Base-by-base conservation (phyloP, 2,329 filamentous ascomycete genomes). In the Penicillium vulpinum region DNA sequence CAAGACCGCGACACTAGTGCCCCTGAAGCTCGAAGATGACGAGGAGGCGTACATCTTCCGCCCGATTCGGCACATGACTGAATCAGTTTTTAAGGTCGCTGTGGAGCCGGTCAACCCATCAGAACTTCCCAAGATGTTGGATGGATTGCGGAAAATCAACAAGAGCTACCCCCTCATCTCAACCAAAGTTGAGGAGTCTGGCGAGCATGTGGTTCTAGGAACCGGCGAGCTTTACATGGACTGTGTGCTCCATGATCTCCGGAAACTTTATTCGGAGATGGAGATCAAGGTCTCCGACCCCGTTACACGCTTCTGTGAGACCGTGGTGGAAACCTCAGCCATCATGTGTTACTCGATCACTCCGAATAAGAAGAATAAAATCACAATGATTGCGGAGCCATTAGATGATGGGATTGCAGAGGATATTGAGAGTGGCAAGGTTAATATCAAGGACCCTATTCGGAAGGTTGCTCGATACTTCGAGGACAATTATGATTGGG, bases 161-260 rank as follows among this genome's bases (percentile, higher is more conserved):
- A 99, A 99, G 76, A 96, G 91, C 67, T 99, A 97, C 67, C 94
- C 94, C 29, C 83, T 99, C 26, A 90, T 97, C 66, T 91, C 90
- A 13, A 99, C 94, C 5, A 97, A 97, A 74, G 94, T 99, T 4
- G 94, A 99, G 73, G 94, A 99, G 76, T 97, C 92, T 1, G 94
- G 94, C 49, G 94, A 99, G 75, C 94, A 99, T 71, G 88, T 99
- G 63, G 83, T 99, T 45, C 84, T 99, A 5, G 94, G 94, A 24
- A 99, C 94, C 0, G 94, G 94, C 58, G 94, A 99, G 74, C 81
- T 99, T n/a, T 99, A 99, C 79, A 97, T 99, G 92, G 94, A 99
- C 74, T 99, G 94, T 69, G 93, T 99, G 4, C 82, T 99, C 44
- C 94, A 99, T 74, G 94, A 99, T 71, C 82, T 99, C 45, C 89